Conservation (phyloP, 148 eudicot species). For the Camellia granthamiana region DNA sequence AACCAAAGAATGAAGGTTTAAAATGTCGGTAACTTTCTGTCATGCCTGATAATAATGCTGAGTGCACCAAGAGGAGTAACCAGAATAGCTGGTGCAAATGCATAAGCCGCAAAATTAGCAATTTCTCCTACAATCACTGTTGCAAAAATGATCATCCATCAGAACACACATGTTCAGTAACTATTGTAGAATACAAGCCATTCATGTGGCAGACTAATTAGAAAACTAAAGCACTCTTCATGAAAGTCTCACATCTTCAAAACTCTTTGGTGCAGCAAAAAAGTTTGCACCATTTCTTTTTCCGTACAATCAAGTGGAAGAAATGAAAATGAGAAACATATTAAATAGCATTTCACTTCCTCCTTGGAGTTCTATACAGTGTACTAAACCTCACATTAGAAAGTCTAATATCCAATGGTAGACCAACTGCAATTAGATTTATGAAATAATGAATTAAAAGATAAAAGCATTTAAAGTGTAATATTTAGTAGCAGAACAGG, state of each 20-base stretch:
- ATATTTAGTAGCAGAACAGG: neutral
- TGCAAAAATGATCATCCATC: constrained; percentile 16
- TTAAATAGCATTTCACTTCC: neutral
- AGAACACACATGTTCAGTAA: neutral
- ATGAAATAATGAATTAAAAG: neutral
- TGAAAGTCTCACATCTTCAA: neutral
- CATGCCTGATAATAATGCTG: constrained; percentile 63
- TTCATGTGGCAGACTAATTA: neutral
- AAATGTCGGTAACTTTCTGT: neutral
- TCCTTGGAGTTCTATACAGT: no score
- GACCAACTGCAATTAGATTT: neutral
- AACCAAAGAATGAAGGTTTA: neutral
- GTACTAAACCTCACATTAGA: neutral
- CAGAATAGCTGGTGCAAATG: constrained; percentile 72
- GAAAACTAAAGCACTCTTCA: neutral
- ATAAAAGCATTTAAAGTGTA: neutral
- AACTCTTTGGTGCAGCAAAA: neutral
- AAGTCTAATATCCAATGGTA: neutral
- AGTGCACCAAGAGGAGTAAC: constrained; percentile 79
- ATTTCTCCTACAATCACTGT: constrained; percentile 72
- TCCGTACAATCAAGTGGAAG: neutral
- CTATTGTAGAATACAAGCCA: neutral
- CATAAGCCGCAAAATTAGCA: constrained; percentile 77
- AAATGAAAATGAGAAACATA: neutral
- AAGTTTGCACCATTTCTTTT: neutral